phyloP scores from a whole-genome alignment of 331 rosid species.

The Pyrus hybrid region DNA sequence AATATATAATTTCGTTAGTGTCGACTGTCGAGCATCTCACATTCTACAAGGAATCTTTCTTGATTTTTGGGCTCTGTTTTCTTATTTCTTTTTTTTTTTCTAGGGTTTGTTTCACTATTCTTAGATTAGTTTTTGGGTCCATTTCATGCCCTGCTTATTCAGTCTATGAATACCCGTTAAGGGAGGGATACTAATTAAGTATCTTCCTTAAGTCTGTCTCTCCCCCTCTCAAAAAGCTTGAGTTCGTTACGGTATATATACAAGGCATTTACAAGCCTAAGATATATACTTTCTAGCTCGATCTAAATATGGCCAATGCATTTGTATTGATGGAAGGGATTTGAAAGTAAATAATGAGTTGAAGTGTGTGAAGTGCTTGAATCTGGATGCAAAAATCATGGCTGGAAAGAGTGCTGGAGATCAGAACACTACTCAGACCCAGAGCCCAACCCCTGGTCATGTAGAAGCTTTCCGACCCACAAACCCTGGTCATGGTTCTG shows the following conservation, averaged over 20 bases:
- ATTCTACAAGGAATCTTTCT: not conserved
- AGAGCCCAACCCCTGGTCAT: conserved; percentile 7
- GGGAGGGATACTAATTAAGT: not conserved
- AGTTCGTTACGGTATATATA: not conserved
- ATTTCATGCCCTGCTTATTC: not conserved
- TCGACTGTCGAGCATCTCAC: not conserved
- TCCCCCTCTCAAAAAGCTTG: not conserved
- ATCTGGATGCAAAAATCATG: not conserved
- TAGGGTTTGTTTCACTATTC: not conserved
- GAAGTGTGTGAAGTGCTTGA: conserved; percentile 3
- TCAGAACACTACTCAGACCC: not conserved
- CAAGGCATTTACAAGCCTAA: not conserved
- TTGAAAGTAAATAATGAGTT: not conserved
- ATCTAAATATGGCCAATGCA: conserved; percentile 18
- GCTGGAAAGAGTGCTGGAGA: not conserved
- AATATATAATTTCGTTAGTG: not conserved
- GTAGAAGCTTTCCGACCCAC: conserved; percentile 35
- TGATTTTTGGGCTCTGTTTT: not conserved
- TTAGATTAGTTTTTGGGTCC: not conserved
- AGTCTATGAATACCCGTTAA: conserved; percentile 6
- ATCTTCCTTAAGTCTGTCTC: not conserved
- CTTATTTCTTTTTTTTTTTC: too few species aligned
- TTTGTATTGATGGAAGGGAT: conserved; percentile 18
- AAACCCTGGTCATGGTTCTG: conserved; percentile 36
- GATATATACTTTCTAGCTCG: not conserved